Percentiles rank a stretch among this genome's conserved stretches.
Conservation (phyloP, 768 basidiomycete species). For the Phanerodontia chrysosporium region DNA sequence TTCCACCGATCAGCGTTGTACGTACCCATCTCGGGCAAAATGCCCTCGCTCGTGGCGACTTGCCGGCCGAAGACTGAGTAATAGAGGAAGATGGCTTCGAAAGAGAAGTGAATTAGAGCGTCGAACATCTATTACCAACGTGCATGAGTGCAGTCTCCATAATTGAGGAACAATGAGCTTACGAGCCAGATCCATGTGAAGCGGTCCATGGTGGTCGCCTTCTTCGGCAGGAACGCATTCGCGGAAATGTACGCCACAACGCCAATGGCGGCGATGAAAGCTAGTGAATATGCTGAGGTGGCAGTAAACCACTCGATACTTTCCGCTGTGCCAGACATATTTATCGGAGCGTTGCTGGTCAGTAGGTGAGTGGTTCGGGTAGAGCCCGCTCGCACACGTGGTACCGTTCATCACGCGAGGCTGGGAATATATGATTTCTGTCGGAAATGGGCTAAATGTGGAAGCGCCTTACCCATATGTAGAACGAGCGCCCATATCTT, state of each 20-base stretch:
- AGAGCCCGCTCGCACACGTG: too few species aligned
- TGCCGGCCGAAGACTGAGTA: slow-evolving; percentile 70
- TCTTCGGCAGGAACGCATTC: slow-evolving; percentile 56
- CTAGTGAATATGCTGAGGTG: slow-evolving; percentile 47
- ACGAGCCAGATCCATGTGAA: slow-evolving; percentile 80
- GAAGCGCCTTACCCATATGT: too few species aligned
- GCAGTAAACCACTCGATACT: slow-evolving; percentile 23
- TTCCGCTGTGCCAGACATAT: slow-evolving; percentile 7
- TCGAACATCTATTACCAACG: slow-evolving; percentile 58
- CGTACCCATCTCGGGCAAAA: slow-evolving; percentile 74
- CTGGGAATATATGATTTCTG: too few species aligned
- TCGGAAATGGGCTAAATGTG: too few species aligned
- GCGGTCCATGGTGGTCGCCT: slow-evolving; percentile 58
- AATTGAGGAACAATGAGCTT: slow-evolving; percentile 16
- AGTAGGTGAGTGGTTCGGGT: too few species aligned
- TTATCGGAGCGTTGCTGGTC: neutral
- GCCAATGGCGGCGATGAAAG: slow-evolving; percentile 49
- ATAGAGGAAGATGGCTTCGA: slow-evolving; percentile 80
- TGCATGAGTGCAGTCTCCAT: neutral
- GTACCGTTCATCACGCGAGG: too few species aligned
- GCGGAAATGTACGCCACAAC: slow-evolving; percentile 50
- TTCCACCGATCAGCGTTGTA: slow-evolving; percentile 11
- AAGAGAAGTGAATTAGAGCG: slow-evolving; percentile 71
- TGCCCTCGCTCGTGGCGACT: slow-evolving; percentile 64
- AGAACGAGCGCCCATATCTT: neutral